A percentile compares a stretch with the other conserved stretches of the same genome.
These are phyloP conservation scores for Hypoxylon fuscum DNA, from an alignment of 495 filamentous ascomycete species.

Conservation along the genomic window DNA sequence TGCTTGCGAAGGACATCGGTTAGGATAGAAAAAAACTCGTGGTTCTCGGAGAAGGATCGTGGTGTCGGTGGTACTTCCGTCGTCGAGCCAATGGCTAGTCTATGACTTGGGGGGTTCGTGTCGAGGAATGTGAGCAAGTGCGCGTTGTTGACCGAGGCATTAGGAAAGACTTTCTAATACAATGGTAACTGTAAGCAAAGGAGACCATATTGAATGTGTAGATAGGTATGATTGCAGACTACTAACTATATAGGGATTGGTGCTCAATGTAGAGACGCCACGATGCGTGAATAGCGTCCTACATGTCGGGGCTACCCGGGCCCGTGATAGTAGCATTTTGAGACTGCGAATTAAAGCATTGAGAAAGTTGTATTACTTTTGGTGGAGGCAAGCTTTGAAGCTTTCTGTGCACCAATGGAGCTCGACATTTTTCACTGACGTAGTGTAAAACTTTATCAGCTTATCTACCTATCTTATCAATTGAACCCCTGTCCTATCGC, in stretches of 20 bases:
- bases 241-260: slow-evolving; percentile 59
- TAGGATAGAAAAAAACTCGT: slow-evolving; percentile 75
- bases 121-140: slow-evolving; percentile 79
- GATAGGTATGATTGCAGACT: slow-evolving; percentile 15
- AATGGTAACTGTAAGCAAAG: slow-evolving; percentile 34
- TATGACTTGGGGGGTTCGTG: slow-evolving; percentile 72
- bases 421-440: slow-evolving; percentile 10
- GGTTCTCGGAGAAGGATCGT: slow-evolving; percentile 79
- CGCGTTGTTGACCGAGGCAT: slow-evolving; percentile 50
- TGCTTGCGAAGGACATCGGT: slow-evolving; percentile 75
- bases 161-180: slow-evolving; percentile 76
- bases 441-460: no score
- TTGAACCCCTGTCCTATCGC: slow-evolving; percentile 7
- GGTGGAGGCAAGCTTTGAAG: background rate
- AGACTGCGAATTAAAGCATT: background rate
- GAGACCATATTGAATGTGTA: background rate
- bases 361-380: background rate
- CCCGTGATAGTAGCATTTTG: slow-evolving; percentile 40
- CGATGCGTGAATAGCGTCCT: slow-evolving; percentile 32
- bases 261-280: slow-evolving; percentile 48
- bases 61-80: slow-evolving; percentile 79
- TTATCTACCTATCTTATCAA: background rate
- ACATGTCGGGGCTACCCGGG: slow-evolving; percentile 26
- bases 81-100: slow-evolving; percentile 79
- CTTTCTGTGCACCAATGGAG: slow-evolving; percentile 1